Percentiles rank a stretch among this genome's conserved stretches.
phyloP scores from a whole-genome alignment of 2,329 filamentous ascomycete genomes.

The Knufia fluminis region DNA sequence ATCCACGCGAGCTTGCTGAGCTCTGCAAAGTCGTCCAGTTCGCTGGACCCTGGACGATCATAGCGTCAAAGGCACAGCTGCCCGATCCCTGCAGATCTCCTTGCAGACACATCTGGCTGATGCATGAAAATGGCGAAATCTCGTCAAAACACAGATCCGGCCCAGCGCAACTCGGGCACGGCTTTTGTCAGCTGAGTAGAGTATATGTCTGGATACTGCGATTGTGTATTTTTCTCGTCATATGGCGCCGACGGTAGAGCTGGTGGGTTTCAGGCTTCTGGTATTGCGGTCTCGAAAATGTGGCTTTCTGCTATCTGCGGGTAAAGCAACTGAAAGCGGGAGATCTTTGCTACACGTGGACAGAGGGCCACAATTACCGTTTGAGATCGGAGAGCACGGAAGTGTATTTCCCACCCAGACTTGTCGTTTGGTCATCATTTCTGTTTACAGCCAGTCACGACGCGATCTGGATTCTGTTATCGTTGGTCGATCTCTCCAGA shows the following conservation, averaged over 20 bases:
- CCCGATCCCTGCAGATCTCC: neutral
- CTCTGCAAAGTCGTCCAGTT: no score
- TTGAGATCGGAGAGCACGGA: neutral
- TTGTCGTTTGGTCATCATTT: neutral
- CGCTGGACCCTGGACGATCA: neutral
- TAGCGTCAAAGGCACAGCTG: neutral
- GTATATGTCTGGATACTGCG: no score
- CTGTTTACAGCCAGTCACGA: neutral
- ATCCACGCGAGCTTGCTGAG: neutral
- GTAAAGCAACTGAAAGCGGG: neutral
- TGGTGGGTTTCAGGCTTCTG: neutral
- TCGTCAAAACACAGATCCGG: no score
- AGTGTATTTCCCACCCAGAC: neutral
- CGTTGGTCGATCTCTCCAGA: no score
- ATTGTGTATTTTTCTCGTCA: no score
- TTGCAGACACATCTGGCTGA: neutral
- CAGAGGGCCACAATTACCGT: neutral
- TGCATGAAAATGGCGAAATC: no score
- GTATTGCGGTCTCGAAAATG: neutral
- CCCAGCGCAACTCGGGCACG: no score
- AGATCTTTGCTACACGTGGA: conserved; percentile 10
- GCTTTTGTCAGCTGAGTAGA: no score
- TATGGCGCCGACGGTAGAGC: no score
- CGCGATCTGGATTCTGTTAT: neutral
- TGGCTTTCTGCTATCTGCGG: conserved; percentile 1